Conservation (phyloP, 1,284 basidiomycete genomes). For the Ceratorhiza oryzae-sativae region DNA sequence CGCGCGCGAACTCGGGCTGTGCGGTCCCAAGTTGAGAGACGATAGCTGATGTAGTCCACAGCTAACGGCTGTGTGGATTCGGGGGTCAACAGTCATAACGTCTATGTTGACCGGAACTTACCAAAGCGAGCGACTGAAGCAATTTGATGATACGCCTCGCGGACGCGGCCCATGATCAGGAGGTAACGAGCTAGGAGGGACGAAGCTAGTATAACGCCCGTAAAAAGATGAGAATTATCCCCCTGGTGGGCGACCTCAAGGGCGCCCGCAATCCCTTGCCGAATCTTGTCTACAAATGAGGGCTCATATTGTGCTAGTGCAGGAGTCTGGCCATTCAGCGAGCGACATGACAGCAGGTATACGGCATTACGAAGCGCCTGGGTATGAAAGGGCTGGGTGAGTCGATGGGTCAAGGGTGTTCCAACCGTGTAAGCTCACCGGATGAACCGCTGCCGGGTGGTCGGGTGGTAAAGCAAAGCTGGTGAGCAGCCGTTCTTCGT, state of each 20-base stretch:
- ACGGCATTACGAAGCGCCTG: slow-evolving; percentile 34
- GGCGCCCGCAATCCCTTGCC: slow-evolving; percentile 24
- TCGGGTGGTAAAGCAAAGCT: slow-evolving; percentile 34
- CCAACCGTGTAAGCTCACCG: neutral
- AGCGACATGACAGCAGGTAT: slow-evolving; percentile 22
- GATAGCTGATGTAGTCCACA: slow-evolving; percentile 28
- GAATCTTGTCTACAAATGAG: slow-evolving; percentile 25
- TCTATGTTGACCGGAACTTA: slow-evolving; percentile 2
- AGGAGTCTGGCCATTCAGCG: slow-evolving; percentile 12
- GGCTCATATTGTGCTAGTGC: slow-evolving; percentile 26
- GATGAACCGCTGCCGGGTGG: slow-evolving; percentile 18
- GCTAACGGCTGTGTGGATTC: slow-evolving; percentile 11
- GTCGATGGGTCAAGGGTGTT: neutral
- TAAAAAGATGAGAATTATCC: slow-evolving; percentile 6
- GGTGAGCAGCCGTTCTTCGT: slow-evolving; percentile 11
- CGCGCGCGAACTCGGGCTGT: slow-evolving; percentile 10
- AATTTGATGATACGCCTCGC: slow-evolving; percentile 29
- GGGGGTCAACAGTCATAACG: neutral
- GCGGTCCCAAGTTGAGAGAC: slow-evolving; percentile 1
- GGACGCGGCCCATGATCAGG: slow-evolving; percentile 27
- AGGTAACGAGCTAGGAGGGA: slow-evolving; percentile 24
- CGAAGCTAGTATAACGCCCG: slow-evolving; percentile 29
- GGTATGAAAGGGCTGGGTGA: neutral
- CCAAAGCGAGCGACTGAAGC: slow-evolving; percentile 28
- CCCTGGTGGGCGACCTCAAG: slow-evolving; percentile 13